A percentile compares a stretch with the other conserved stretches of the same genome.
These are phyloP conservation scores for Pinus taeda DNA, from an alignment of 75 land plant genomes.

Conservation along the genomic window DNA sequence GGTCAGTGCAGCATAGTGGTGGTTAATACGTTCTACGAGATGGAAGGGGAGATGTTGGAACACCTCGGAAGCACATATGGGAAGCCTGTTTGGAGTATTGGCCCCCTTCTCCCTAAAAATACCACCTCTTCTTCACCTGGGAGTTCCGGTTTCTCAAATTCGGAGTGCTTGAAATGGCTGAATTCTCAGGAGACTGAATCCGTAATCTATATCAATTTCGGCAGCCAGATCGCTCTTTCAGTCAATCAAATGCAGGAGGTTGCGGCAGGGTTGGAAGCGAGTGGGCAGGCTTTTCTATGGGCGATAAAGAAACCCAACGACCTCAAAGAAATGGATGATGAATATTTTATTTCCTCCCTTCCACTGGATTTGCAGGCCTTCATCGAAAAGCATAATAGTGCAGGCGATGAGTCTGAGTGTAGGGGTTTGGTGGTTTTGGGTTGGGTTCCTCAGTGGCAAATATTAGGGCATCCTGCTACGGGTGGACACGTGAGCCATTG, in stretches of 20 bases:
- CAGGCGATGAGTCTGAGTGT: too few species aligned
- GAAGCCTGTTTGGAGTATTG: conserved; percentile 10
- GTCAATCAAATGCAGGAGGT: conserved; percentile 16
- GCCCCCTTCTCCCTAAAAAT: conserved; percentile 4
- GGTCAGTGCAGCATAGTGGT: not conserved
- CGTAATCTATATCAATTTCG: conserved; percentile 22
- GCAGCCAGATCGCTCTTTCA: conserved; percentile 15
- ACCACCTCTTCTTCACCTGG: too few species aligned
- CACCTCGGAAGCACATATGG: not conserved
- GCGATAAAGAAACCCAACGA: not conserved
- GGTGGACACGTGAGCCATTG: conserved; percentile 9
- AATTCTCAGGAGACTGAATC: conserved; percentile 7
- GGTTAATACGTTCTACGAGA: conserved; percentile 18
- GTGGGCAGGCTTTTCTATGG: conserved; percentile 29
- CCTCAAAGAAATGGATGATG: too few species aligned
- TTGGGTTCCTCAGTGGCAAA: too few species aligned
- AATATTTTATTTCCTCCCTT: too few species aligned
- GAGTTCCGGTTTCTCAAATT: too few species aligned
- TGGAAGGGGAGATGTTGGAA: conserved; percentile 19
- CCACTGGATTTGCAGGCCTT: too few species aligned
- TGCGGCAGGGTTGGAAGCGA: conserved; percentile 17
- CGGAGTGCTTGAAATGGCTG: conserved; percentile 9
- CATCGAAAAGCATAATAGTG: too few species aligned
- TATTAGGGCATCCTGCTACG: conserved; percentile 3
- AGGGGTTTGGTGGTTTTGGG: too few species aligned